phyloP scores from a whole-genome alignment of 2,329 filamentous ascomycete genomes.

The Penicillium sp. region DNA sequence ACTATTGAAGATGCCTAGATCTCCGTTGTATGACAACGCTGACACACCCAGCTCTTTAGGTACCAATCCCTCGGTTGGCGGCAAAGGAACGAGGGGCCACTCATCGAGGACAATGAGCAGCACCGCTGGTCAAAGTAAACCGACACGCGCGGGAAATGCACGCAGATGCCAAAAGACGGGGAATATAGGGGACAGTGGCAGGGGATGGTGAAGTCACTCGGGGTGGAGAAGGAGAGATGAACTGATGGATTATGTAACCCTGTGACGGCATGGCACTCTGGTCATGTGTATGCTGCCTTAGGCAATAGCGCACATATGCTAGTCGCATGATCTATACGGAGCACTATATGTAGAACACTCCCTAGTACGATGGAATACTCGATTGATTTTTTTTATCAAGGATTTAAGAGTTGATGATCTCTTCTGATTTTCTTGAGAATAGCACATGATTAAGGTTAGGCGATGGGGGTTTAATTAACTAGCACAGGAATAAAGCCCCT shows the following conservation, averaged over 20 bases:
- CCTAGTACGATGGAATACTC: neutral
- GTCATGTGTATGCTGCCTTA: constrained; percentile 24
- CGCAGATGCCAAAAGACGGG: constrained; percentile 12
- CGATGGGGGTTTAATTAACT: neutral
- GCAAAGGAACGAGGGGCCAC: constrained; percentile 34
- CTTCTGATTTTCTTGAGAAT: neutral
- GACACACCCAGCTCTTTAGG: constrained; percentile 26
- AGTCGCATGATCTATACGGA: neutral
- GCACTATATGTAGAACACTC: too few relatives aligned
- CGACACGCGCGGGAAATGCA: constrained; percentile 20
- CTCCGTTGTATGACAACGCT: constrained; percentile 30
- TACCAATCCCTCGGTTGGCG: constrained; percentile 44
- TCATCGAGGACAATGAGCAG: constrained; percentile 43
- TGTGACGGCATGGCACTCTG: constrained; percentile 24
- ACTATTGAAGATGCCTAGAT: constrained; percentile 22
- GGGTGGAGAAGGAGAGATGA: constrained; percentile 31
- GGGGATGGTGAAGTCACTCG: constrained; percentile 20
- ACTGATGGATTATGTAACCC: constrained; percentile 31
- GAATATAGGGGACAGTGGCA: constrained; percentile 14
- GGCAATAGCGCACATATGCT: constrained; percentile 10
- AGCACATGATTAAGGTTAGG: neutral
- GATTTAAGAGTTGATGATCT: neutral
- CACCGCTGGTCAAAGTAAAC: constrained; percentile 25
- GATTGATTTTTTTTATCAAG: neutral
- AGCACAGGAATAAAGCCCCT: neutral